Evolutionary conservation across 331 rosid species (phyloP).

Genomic region (Quercus phellos): DNA sequence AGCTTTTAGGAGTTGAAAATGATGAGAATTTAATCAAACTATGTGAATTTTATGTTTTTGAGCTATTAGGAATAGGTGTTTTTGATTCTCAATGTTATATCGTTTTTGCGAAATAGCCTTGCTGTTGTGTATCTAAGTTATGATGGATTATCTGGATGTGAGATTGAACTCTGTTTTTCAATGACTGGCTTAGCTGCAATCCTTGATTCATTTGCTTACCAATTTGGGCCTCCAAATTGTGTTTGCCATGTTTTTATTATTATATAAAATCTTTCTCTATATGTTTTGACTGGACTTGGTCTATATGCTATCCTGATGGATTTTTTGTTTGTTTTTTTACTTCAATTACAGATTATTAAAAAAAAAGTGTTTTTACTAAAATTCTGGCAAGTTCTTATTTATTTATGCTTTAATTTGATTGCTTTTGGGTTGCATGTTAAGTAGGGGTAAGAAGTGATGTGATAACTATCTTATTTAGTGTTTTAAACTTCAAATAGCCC

Average conservation of each 20-base stretch:
- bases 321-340: not conserved
- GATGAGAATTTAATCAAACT: slow-evolving; percentile 6
- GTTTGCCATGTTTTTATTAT: not conserved
- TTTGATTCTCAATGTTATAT: not conserved
- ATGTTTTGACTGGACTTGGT: not conserved
- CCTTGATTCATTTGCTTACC: too few relatives aligned
- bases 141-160: slow-evolving; percentile 6
- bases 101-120: not conserved
- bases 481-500: not conserved
- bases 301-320: not conserved
- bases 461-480: not conserved
- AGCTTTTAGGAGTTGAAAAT: not conserved
- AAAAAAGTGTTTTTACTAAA: not conserved
- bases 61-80: not conserved
- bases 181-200: too few relatives aligned
- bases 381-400: too few relatives aligned
- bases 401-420: not conserved
- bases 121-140: too few relatives aligned
- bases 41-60: not conserved
- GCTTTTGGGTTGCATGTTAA: not conserved
- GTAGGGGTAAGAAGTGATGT: not conserved
- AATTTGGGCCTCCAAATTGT: not conserved
- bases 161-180: not conserved
- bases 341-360: not conserved
- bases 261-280: not conserved